Percentiles rank a stretch among this genome's conserved stretches.
These are phyloP conservation scores for Falciphora oryzae DNA, from an alignment of 2,329 filamentous ascomycete species.

Conservation along the genomic window DNA sequence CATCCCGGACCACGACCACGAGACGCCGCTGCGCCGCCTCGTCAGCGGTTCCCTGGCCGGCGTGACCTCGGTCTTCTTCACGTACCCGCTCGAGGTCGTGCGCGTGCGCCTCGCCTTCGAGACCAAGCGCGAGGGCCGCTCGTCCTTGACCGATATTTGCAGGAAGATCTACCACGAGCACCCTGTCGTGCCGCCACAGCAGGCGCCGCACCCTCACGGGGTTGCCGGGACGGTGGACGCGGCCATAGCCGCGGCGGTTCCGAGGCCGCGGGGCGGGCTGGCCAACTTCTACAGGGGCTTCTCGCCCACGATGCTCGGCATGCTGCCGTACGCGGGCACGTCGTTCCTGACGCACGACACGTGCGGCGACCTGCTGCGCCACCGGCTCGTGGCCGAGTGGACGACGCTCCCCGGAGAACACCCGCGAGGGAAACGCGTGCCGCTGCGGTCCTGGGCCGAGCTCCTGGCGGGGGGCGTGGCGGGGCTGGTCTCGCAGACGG, in stretches of 20 bases:
- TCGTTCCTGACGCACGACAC: constrained; percentile 96
- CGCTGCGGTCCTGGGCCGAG: constrained; percentile 80
- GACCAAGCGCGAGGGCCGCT: constrained; percentile 68
- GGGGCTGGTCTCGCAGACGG: constrained; percentile 83
- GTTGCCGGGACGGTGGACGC: constrained; percentile 23
- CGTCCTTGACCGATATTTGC: constrained; percentile 71
- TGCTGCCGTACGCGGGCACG: constrained; percentile 94
- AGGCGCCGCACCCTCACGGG: constrained; percentile 17
- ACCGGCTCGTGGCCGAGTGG: constrained; percentile 58
- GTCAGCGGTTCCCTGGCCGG: constrained; percentile 71
- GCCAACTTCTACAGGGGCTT: constrained; percentile 96
- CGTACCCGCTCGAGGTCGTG: constrained; percentile 90
- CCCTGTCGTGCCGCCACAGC: constrained; percentile 34
- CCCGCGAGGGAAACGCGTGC: constrained; percentile 56
- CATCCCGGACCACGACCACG: constrained; percentile 65
- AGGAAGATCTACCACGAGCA: constrained; percentile 81
- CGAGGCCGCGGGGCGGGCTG: constrained; percentile 59
- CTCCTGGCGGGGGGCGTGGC: constrained; percentile 78
- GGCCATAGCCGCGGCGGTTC: constrained; percentile 35
- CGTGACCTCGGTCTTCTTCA: constrained; percentile 89
- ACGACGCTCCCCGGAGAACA: constrained; percentile 63
- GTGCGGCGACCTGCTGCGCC: constrained; percentile 75
- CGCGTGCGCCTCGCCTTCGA: constrained; percentile 92
- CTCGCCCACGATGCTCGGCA: constrained; percentile 80
- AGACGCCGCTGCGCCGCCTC: constrained; percentile 74